Evolutionary conservation across 106 monocot genomes (phyloP), one percentile per base, ranked within the genome.

Genomic region (Dendrobium nobile): DNA sequence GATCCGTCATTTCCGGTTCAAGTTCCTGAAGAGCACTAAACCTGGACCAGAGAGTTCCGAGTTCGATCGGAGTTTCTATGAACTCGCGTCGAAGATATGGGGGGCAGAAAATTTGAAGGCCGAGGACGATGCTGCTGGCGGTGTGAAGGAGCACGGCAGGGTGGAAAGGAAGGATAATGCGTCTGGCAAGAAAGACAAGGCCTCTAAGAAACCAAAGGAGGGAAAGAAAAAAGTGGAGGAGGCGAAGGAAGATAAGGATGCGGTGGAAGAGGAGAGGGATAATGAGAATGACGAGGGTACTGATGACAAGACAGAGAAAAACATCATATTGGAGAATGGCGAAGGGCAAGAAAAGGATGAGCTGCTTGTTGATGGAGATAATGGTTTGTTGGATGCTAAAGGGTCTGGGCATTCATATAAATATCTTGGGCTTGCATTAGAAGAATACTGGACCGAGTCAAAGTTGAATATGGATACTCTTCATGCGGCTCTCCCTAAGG

Each of bases 391-490:
- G 31, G 70, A 70, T 33, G 70, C 33, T 9, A 16, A 70, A 33
- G 70, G 28, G 2, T 4, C 33, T 70, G 33, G 0, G 70, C 33
- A 33, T 37, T 37, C 70, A 70, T 70, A 70, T 16, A 70, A 70
- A 37, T 70, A 70, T 70, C 70, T 70, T 70, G 37, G 33, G 33
- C 37, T 70, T 70, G 70, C 70, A 3, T 70, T 70, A 37, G 70
- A 70, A 70, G 37, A 70, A 70, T 37, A 70, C 37, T 70, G 70
- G 70, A 70, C 11, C 13, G 70, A 70, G 37, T 13, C 70, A 70
- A 70, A 70, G 0, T 70, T 70, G 70, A 70, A 70, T 15, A 70
- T 70, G 70, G 33, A 70, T 70, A 70, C 70, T 37, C 70, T 70
- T 70, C 37, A 70, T 70, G 28, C 70, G 15, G 70, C 37, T 70